These are phyloP conservation scores for Penicillium sp. DNA, from an alignment of 2,329 filamentous ascomycete genomes.

Conservation along the genomic window DNA sequence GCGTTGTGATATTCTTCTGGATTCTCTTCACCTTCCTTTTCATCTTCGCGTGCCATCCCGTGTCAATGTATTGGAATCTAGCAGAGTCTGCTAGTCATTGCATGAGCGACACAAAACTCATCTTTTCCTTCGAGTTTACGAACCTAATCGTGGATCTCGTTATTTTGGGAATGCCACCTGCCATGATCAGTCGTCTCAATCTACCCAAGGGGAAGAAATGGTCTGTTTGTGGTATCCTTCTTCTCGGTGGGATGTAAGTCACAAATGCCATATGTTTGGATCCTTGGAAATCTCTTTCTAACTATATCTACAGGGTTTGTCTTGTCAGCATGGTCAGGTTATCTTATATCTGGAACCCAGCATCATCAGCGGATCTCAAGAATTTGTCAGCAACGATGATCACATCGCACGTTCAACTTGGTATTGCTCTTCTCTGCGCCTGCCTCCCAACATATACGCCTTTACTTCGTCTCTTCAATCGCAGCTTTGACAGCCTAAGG, in stretches of 20 bases:
- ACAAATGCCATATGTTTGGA: not conserved
- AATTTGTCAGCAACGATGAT: not conserved
- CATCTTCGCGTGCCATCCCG: not conserved
- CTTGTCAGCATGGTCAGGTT: not conserved
- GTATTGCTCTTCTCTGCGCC: not conserved
- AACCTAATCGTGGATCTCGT: not conserved
- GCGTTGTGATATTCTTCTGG: not conserved
- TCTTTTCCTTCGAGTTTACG: not conserved
- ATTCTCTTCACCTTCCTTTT: not conserved
- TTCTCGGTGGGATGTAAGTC: not conserved
- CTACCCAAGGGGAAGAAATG: not conserved
- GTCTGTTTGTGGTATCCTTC: not conserved
- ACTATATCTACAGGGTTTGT: not conserved
- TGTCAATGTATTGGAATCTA: not conserved
- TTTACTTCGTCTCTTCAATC: not conserved
- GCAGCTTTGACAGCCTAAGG: not conserved
- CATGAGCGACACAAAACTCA: not conserved
- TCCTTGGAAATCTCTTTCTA: not conserved
- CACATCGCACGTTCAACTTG: not conserved
- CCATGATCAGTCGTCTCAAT: not conserved
- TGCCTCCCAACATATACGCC: not conserved
- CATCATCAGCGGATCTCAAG: not conserved
- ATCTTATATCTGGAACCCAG: not conserved
- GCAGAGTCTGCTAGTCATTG: not conserved
- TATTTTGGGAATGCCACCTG: not conserved